These are phyloP conservation scores for Diaporthe vaccinii DNA, from an alignment of 2,329 filamentous ascomycete species.

Conservation along the genomic window DNA sequence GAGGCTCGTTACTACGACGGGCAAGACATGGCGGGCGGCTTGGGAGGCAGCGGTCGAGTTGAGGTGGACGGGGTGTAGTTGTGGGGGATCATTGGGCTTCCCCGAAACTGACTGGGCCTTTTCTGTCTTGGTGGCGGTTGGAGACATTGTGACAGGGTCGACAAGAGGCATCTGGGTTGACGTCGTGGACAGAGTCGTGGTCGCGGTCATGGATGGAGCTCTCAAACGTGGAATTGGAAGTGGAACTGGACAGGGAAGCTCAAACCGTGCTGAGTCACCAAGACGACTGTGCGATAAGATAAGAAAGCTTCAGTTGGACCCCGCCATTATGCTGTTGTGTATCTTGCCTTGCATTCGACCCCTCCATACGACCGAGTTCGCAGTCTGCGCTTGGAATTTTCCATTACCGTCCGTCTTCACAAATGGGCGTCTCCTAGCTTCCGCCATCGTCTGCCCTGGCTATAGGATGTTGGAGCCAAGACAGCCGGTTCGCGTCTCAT, in stretches of 20 bases:
- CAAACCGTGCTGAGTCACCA: neutral
- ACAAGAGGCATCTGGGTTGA: conserved; percentile 47
- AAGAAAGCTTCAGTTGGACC: conserved; percentile 21
- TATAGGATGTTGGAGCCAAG: neutral
- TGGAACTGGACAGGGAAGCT: neutral
- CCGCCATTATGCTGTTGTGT: neutral
- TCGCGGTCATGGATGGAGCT: neutral
- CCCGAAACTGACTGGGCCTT: conserved; percentile 29
- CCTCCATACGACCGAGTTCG: neutral
- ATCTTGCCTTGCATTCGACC: neutral
- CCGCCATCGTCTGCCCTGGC: neutral
- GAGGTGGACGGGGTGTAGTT: conserved; percentile 45
- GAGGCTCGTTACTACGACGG: conserved; percentile 46
- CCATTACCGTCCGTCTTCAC: neutral
- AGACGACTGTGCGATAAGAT: conserved; percentile 6
- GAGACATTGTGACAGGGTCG: conserved; percentile 51
- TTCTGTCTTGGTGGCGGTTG: conserved; percentile 43
- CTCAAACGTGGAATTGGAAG: neutral
- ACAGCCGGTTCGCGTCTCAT: neutral
- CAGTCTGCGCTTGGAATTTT: neutral
- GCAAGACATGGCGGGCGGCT: conserved; percentile 48
- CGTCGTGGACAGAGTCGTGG: neutral
- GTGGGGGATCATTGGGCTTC: conserved; percentile 28
- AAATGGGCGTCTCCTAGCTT: neutral
- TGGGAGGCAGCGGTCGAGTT: conserved; percentile 46